Percentiles rank a stretch among this genome's conserved stretches.
Evolutionary conservation across 331 rosid species (phyloP).

Genomic region (Prunus yedoensis): DNA sequence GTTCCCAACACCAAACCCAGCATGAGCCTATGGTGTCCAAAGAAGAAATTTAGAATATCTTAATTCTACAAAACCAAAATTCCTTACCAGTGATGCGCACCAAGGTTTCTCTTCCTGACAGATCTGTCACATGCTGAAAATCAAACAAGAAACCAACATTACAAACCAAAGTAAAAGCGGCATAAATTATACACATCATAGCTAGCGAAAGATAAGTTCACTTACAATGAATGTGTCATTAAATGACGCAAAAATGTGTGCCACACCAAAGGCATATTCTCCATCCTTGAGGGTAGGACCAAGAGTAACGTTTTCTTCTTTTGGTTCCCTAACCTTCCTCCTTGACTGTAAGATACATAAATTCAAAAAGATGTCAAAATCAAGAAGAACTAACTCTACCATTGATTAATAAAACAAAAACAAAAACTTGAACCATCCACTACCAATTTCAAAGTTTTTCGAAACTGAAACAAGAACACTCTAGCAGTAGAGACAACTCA

Average conservation of each 20-base stretch:
- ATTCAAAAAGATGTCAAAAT: not conserved
- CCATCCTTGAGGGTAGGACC: conserved; percentile 94
- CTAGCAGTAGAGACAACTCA: not conserved
- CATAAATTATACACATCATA: not conserved
- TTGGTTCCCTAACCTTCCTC: conserved; percentile 89
- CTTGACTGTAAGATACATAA: conserved; percentile 46
- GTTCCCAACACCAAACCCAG: not conserved
- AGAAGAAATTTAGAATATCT: not conserved
- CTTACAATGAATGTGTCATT: conserved; percentile 92
- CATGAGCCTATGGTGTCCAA: not conserved
- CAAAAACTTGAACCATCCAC: not conserved
- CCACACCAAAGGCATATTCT: conserved; percentile 88
- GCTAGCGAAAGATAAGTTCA: not conserved
- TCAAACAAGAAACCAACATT: not conserved
- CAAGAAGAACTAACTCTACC: not conserved
- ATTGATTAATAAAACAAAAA: too few relatives aligned
- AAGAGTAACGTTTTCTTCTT: conserved; percentile 85
- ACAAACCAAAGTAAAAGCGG: not conserved
- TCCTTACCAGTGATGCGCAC: conserved; percentile 77
- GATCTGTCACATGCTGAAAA: conserved; percentile 88
- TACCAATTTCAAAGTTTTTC: not conserved
- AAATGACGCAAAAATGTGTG: conserved; percentile 91
- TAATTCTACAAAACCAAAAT: not conserved
- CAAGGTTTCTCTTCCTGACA: conserved; percentile 95
- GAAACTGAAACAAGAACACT: not conserved